Conservation (phyloP, 495 filamentous ascomycete genomes). For the Tirmania nivea region DNA sequence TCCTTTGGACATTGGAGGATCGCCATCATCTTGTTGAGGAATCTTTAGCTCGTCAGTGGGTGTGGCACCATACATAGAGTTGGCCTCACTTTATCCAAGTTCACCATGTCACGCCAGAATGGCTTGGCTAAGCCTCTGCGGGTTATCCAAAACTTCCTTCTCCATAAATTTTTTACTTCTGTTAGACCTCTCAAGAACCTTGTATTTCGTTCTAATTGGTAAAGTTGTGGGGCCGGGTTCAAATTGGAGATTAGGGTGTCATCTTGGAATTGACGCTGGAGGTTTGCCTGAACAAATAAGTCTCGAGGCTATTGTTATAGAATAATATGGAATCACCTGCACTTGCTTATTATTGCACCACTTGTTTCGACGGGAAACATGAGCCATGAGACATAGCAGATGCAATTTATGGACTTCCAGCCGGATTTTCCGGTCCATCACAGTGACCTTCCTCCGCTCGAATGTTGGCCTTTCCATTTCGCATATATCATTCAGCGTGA, state of each 20-base stretch:
- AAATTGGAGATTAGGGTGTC: slow-evolving; percentile 26
- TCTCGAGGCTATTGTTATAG: too few species aligned
- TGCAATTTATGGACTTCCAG: slow-evolving; percentile 71
- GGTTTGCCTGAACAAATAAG: too few species aligned
- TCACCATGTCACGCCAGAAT: slow-evolving; percentile 24
- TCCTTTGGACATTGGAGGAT: slow-evolving; percentile 28
- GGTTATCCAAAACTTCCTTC: slow-evolving; percentile 40
- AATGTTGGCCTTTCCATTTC: slow-evolving; percentile 15
- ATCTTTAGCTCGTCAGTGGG: neutral
- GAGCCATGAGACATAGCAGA: slow-evolving; percentile 55
- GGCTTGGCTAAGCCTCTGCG: slow-evolving; percentile 6
- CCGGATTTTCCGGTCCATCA: slow-evolving; percentile 46
- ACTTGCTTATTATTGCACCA: slow-evolving; percentile 69
- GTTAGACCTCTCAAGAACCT: slow-evolving; percentile 62
- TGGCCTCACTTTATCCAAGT: slow-evolving; percentile 34
- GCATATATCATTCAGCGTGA: slow-evolving; percentile 33
- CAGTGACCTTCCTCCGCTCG: slow-evolving; percentile 28
- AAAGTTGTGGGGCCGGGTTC: slow-evolving; percentile 23
- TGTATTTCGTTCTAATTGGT: slow-evolving; percentile 33
- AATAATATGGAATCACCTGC: slow-evolving; percentile 25
- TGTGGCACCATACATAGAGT: neutral
- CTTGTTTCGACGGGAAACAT: slow-evolving; percentile 50
- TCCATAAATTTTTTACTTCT: slow-evolving; percentile 44
- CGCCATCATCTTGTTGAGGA: slow-evolving; percentile 7
- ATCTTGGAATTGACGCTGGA: slow-evolving; percentile 17